Evolutionary conservation across 169 alveolate genomes (phyloP).

Genomic region (Plasmodium blacklocki): DNA sequence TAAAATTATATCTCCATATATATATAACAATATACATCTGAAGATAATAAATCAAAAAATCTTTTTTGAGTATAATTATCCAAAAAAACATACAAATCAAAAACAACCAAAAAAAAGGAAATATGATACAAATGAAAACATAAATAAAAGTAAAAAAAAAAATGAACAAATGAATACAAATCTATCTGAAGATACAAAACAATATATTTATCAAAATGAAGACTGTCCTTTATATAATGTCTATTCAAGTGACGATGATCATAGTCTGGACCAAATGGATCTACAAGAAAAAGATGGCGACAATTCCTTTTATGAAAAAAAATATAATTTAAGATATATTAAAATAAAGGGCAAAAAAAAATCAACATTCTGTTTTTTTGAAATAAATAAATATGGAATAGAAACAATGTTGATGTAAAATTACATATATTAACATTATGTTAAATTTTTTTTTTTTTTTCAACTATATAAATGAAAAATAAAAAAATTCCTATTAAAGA

Average conservation of each 20-base stretch:
- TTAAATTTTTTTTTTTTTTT: background rate
- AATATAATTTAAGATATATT: conserved; percentile 59
- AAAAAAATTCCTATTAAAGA: too few relatives aligned
- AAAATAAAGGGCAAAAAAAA: conserved; percentile 25
- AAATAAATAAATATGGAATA: conserved; percentile 47
- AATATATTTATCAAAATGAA: conserved; percentile 4
- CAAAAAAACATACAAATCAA: background rate
- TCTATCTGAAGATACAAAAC: conserved; percentile 2
- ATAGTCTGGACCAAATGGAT: conserved; percentile 9
- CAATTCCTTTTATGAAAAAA: conserved; percentile 20
- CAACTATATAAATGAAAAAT: background rate
- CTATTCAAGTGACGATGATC: conserved; percentile 30
- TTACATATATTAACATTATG: background rate
- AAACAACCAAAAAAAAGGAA: background rate
- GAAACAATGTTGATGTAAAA: conserved; percentile 9
- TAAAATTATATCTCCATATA: conserved; percentile 25
- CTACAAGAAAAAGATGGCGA: conserved; percentile 7
- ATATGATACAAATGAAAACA: background rate
- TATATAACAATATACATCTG: conserved; percentile 26
- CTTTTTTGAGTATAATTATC: conserved; percentile 30
- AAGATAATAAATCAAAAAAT: conserved; percentile 36
- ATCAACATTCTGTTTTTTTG: conserved; percentile 37
- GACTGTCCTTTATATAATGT: background rate
- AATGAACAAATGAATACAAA: background rate
- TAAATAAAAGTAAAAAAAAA: background rate